Conservation (phyloP, 495 filamentous ascomycete genomes). For the Penicillium coffeae region DNA sequence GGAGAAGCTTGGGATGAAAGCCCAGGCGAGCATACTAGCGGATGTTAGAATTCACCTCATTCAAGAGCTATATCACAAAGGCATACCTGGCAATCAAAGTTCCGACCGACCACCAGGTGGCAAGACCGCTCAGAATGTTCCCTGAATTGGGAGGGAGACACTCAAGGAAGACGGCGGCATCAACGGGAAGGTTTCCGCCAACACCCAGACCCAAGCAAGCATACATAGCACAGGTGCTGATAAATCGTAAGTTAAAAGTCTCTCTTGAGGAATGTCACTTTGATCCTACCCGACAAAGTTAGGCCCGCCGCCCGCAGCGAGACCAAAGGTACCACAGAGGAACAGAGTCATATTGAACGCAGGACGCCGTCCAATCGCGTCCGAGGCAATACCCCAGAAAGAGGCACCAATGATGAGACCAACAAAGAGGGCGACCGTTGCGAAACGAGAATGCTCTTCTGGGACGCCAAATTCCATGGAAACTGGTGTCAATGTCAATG, state of each 20-base stretch:
- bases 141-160: slow-evolving; percentile 46
- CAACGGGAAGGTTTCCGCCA: slow-evolving; percentile 48
- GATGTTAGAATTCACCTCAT: slow-evolving; percentile 24
- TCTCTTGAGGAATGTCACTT: too few species aligned
- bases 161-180: slow-evolving; percentile 51
- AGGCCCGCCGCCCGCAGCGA: slow-evolving; percentile 45
- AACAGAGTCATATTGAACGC: slow-evolving; percentile 59
- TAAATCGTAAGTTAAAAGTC: slow-evolving; percentile 4
- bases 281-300: slow-evolving; percentile 40
- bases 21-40: slow-evolving; percentile 46
- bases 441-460: slow-evolving; percentile 40
- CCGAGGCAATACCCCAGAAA: slow-evolving; percentile 59
- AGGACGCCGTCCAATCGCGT: slow-evolving; percentile 54
- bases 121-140: slow-evolving; percentile 45
- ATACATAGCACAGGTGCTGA: slow-evolving; percentile 35
- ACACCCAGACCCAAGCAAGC: slow-evolving; percentile 45
- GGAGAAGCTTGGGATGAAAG: slow-evolving; percentile 43
- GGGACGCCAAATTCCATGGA: slow-evolving; percentile 44
- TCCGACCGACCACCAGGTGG: slow-evolving; percentile 52
- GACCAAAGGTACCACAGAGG: slow-evolving; percentile 51
- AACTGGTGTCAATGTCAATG: slow-evolving; percentile 43
- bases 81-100: slow-evolving; percentile 40
- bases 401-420: slow-evolving; percentile 55
- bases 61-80: neutral
- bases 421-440: slow-evolving; percentile 41